Percentiles rank a stretch among this genome's conserved stretches.
Evolutionary conservation across 1,284 basidiomycete genomes (phyloP).

Genomic region (Leccinum solheimii): DNA sequence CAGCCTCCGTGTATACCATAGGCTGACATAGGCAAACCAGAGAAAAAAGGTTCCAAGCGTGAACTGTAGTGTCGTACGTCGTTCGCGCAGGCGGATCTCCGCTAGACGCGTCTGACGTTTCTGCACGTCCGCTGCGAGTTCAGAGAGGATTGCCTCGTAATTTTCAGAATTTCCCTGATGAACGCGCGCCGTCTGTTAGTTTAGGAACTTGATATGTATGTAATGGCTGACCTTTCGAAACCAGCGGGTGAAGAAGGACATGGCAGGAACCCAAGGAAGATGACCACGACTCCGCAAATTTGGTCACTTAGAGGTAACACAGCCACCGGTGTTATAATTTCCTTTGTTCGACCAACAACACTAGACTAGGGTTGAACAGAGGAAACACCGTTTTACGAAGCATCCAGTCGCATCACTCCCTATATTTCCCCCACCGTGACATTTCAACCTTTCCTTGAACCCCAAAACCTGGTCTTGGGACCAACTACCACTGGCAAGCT

Average conservation of each 20-base stretch:
- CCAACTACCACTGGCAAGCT: too few species aligned
- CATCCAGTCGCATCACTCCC: not conserved
- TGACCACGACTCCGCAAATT: slow-evolving; percentile 17
- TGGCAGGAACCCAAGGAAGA: slow-evolving; percentile 9
- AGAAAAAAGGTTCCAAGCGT: slow-evolving; percentile 80
- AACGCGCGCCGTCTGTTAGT: not conserved
- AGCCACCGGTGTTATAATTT: slow-evolving; percentile 19
- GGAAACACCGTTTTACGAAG: not conserved
- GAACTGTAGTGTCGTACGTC: slow-evolving; percentile 76
- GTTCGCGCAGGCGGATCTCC: slow-evolving; percentile 85
- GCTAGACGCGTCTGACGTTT: slow-evolving; percentile 79
- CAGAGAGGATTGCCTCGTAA: slow-evolving; percentile 68
- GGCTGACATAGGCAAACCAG: slow-evolving; percentile 78
- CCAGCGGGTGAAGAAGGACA: slow-evolving; percentile 33
- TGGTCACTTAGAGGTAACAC: slow-evolving; percentile 15
- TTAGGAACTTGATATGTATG: not conserved
- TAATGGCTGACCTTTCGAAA: slow-evolving; percentile 30
- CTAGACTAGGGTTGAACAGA: not conserved
- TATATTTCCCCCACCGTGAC: not conserved
- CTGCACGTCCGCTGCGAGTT: slow-evolving; percentile 66
- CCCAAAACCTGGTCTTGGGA: not conserved
- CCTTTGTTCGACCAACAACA: not conserved
- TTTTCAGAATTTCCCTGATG: slow-evolving; percentile 47
- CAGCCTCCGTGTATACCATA: slow-evolving; percentile 78
- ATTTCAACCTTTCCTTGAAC: not conserved